Percentiles rank a stretch among this genome's conserved stretches.
Conservation (phyloP, 345 rosid genomes). For the Cardamine resedifolia region DNA sequence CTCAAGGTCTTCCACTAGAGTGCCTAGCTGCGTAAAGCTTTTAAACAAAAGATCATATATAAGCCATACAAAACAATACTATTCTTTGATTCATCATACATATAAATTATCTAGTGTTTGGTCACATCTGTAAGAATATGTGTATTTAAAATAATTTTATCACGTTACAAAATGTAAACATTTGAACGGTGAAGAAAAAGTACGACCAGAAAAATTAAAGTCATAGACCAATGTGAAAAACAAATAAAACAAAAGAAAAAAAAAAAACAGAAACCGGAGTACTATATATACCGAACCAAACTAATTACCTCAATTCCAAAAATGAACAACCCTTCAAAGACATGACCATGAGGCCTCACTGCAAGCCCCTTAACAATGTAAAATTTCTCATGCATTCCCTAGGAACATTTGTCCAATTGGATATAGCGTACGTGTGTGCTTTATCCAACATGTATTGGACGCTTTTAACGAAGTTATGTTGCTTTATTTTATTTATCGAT, state of each 20-base stretch:
- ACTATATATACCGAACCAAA: not conserved
- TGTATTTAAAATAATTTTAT: not conserved
- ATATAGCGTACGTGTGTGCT: not conserved
- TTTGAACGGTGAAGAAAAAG: too few species aligned
- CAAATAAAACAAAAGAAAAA: not conserved
- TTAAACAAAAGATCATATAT: not conserved
- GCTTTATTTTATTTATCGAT: not conserved
- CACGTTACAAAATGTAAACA: not conserved
- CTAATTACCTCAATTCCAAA: not conserved
- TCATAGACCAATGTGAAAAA: not conserved
- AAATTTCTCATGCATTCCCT: not conserved
- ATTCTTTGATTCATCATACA: slow-evolving; percentile 20
- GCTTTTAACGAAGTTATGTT: not conserved
- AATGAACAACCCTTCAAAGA: too few species aligned
- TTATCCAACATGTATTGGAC: not conserved
- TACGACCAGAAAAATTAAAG: not conserved
- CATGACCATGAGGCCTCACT: too few species aligned
- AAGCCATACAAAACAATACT: not conserved
- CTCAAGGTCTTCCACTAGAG: slow-evolving; percentile 43
- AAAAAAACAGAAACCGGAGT: not conserved
- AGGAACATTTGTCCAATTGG: too few species aligned
- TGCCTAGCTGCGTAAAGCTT: slow-evolving; percentile 32
- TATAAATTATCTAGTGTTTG: not conserved
- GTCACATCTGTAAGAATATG: not conserved
- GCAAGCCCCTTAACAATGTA: too few species aligned